Evolutionary conservation across 2,329 filamentous ascomycete genomes (phyloP).

Genomic region (Leptographium radiaticola): DNA sequence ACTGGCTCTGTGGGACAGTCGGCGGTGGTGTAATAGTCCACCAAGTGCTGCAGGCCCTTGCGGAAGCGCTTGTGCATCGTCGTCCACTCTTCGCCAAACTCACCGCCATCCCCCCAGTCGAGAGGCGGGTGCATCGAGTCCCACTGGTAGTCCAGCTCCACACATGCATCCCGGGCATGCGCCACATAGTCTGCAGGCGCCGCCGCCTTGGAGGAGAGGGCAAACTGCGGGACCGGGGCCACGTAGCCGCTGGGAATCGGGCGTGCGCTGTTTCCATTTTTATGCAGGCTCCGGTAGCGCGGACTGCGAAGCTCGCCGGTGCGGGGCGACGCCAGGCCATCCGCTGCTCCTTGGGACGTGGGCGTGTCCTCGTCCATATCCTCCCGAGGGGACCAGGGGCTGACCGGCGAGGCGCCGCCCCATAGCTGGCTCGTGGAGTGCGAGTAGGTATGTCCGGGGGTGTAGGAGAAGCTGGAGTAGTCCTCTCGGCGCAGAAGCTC

Average conservation of each 20-base stretch:
- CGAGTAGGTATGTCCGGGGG: constrained; percentile 18
- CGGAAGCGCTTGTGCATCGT: constrained; percentile 88
- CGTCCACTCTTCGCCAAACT: constrained; percentile 89
- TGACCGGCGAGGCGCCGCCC: constrained; percentile 13
- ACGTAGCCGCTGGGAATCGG: constrained; percentile 40
- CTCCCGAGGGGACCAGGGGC: constrained; percentile 3
- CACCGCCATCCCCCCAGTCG: constrained; percentile 77
- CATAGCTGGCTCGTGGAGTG: constrained; percentile 24
- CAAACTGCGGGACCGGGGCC: constrained; percentile 69
- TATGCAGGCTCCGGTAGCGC: not conserved
- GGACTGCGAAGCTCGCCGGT: constrained; percentile 5
- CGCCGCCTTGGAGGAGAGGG: constrained; percentile 63
- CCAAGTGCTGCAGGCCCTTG: constrained; percentile 60
- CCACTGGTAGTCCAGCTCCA: constrained; percentile 88
- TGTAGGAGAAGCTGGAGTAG: constrained; percentile 35
- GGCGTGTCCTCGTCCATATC: not conserved
- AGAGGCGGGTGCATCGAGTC: constrained; percentile 73
- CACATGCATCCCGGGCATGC: constrained; percentile 78
- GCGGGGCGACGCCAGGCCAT: constrained; percentile 4
- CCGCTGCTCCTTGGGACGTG: constrained; percentile 6
- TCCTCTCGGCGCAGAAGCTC: constrained; percentile 70
- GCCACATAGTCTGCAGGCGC: constrained; percentile 83
- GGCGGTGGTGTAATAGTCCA: constrained; percentile 65
- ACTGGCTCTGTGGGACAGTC: constrained; percentile 37
- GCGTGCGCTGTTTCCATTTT: not conserved